Percentiles rank a stretch among this genome's conserved stretches.
These are phyloP conservation scores for Globisporangium echinulatum DNA, from an alignment of 352 stramenopile species.

Conservation along the genomic window DNA sequence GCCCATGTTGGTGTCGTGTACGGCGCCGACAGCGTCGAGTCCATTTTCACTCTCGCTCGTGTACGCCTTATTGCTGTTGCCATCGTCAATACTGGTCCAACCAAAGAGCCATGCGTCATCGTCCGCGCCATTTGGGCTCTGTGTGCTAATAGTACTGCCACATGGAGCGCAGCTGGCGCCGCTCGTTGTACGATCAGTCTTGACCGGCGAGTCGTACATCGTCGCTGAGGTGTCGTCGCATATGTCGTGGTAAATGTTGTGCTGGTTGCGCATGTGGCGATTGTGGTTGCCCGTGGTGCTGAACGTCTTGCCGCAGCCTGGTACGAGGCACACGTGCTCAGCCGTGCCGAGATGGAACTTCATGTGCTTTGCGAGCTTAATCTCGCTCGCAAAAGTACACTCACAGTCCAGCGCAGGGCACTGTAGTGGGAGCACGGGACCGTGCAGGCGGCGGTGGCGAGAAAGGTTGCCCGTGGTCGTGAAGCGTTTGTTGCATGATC, in stretches of 20 bases:
- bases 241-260: constrained; percentile 7
- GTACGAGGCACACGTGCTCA: constrained; percentile 31
- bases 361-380: constrained; percentile 47
- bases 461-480: constrained; percentile 49
- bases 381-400: constrained; percentile 30
- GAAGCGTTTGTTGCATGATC: constrained; percentile 39
- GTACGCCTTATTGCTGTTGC: not conserved
- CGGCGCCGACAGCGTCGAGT: not conserved
- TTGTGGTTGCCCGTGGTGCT: constrained; percentile 46
- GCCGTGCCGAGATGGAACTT: constrained; percentile 36
- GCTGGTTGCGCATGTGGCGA: constrained; percentile 31
- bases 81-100: not conserved
- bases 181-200: no score
- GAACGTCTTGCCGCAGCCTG: constrained; percentile 36
- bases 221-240: not conserved
- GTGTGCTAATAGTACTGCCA: not conserved
- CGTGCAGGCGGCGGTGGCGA: constrained; percentile 46
- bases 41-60: not conserved
- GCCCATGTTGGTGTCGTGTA: no score
- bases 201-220: not conserved
- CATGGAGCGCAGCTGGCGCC: not conserved
- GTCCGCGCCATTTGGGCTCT: constrained; percentile 7
- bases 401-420: constrained; percentile 26
- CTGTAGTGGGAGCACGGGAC: constrained; percentile 27
- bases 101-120: constrained; percentile 5